Base-by-base conservation (phyloP, 768 basidiomycete genomes). In the Boletus edulis region DNA sequence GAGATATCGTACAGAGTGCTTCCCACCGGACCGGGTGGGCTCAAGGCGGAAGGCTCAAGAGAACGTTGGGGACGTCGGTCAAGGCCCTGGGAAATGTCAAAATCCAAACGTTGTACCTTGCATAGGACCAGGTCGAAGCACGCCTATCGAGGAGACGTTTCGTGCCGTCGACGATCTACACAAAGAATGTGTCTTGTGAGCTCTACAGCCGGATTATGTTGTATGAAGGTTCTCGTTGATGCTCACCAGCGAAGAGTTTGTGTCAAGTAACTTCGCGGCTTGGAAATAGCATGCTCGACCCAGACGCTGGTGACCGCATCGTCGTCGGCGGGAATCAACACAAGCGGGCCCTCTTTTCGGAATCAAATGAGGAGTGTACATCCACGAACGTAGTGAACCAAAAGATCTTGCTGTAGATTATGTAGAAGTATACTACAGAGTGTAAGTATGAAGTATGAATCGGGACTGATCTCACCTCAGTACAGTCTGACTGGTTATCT, bases 171-270 rank as follows among this genome's bases (percentile, higher is more conserved):
- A 77, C 24, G 24, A 24, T 4, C 24, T 24, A 4, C 24, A 24
- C 5, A 5, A 24, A 57, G 78, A 81, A 57, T 80, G 80, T 12
- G 73, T 76, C 51, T 81, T 82, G 60, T 79, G 68, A 61, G 75
- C 5, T 67, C 18, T 10, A 37, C 34, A 10, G 14, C 35, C 34
- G 5, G 8, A n/a, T 22, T 31, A 8, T 15, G 35, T 17, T 18
- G 31, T 31, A 15, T 29, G 54, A 42, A 17, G 7, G 27, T 13
- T 45, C 38, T 47, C 40, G 32, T 35, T 46, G 40, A 52, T 34
- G 13, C 17, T 24, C 8, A 20, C 35, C 32, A 55, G 52, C 3
- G 48, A 63, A 35, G 59, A 61, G 29, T 56, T 62, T 31, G 64
- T 55, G 24, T 10, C 53, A n/a, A 54, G 44, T 29, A 59, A 56